Evolutionary conservation across 108 stramenopile genomes (phyloP).

Genomic region (Cyclostephanos tholiformis): DNA sequence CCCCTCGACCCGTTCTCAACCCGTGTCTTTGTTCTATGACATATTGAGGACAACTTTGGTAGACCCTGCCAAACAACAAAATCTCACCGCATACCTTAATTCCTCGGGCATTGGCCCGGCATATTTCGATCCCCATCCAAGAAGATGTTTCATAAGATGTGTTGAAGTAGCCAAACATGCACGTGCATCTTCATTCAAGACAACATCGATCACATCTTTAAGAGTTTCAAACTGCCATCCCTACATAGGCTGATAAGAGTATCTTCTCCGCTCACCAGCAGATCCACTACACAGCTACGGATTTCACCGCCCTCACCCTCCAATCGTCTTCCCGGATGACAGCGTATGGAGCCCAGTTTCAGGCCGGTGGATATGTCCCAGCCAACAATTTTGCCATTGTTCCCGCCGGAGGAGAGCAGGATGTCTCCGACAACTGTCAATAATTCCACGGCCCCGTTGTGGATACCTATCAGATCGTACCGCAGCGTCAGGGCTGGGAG

Average conservation of each 20-base stretch:
- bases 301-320: neutral
- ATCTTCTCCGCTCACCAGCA: constrained; percentile 28
- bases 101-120: too few relatives aligned
- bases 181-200: too few relatives aligned
- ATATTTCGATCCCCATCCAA: too few relatives aligned
- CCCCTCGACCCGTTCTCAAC: too few relatives aligned
- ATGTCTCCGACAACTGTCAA: constrained; percentile 32
- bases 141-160: too few relatives aligned
- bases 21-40: too few relatives aligned
- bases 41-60: too few relatives aligned
- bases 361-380: constrained; percentile 40
- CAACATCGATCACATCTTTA: neutral
- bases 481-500: constrained; percentile 25
- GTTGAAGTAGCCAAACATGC: too few relatives aligned
- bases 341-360: constrained; percentile 23
- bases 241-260: constrained; percentile 37
- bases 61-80: too few relatives aligned
- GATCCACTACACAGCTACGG: constrained; percentile 38
- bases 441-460: constrained; percentile 37
- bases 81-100: too few relatives aligned
- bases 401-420: constrained; percentile 45
- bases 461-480: constrained; percentile 27
- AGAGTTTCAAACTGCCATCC: constrained; percentile 33
- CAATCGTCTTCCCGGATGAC: constrained; percentile 33
- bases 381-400: constrained; percentile 38